phyloP scores from a whole-genome alignment of 305 asterid genomes.

The Solanum hybrid region DNA sequence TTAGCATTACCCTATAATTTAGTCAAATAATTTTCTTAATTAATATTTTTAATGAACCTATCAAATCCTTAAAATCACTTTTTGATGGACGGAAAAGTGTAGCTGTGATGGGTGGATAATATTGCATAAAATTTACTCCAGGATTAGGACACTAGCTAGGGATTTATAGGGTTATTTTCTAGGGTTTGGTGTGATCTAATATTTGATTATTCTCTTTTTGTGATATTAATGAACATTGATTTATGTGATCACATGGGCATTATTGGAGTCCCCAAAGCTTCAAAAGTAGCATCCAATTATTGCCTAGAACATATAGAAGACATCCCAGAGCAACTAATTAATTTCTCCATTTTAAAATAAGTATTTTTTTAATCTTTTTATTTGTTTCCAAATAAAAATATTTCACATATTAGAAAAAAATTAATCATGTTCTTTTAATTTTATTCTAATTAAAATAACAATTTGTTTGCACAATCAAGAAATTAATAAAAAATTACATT shows the following conservation, averaged over 20 bases:
- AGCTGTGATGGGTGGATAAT: neutral
- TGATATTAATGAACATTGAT: slow-evolving; percentile 9
- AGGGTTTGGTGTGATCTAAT: slow-evolving; percentile 8
- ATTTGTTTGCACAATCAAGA: neutral
- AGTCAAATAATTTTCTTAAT: neutral
- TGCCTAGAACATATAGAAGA: neutral
- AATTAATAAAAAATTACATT: neutral
- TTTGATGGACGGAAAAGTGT: neutral
- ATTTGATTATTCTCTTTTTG: neutral
- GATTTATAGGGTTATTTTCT: slow-evolving; percentile 11
- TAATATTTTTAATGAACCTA: too few species aligned
- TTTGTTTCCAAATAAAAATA: too few species aligned
- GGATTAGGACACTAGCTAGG: neutral
- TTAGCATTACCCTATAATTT: neutral
- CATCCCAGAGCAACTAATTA: neutral
- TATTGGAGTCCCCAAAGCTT: slow-evolving; percentile 31
- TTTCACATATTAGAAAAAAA: neutral
- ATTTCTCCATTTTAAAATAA: neutral
- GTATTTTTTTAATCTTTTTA: neutral
- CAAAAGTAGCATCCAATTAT: slow-evolving; percentile 15
- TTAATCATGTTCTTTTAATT: neutral
- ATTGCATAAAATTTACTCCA: neutral
- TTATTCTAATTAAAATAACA: too few species aligned
- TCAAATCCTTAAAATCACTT: too few species aligned
- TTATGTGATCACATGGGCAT: slow-evolving; percentile 44